A percentile compares a stretch with the other conserved stretches of the same genome.
Conservation (phyloP, 768 basidiomycete genomes). For the Calocybe indica region DNA sequence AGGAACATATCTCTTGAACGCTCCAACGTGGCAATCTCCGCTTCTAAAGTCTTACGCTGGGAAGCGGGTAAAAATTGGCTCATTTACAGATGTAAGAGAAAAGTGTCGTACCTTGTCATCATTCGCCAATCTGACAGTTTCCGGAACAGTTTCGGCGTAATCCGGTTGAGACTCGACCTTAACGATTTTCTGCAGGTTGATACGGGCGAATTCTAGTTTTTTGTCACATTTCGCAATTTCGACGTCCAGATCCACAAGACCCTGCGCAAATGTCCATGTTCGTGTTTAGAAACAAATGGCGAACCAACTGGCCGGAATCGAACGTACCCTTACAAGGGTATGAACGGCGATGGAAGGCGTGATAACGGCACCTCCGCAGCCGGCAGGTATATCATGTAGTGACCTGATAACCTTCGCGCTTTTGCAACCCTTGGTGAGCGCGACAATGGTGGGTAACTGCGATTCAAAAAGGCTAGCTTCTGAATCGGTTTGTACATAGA, state of each 20-base stretch:
- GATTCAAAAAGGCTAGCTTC: conserved; percentile 65
- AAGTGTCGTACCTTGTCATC: conserved; percentile 69
- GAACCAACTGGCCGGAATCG: neutral
- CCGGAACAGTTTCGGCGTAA: conserved; percentile 78
- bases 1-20: conserved; percentile 72
- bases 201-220: conserved; percentile 68
- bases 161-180: conserved; percentile 70
- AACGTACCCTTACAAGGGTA: conserved; percentile 76
- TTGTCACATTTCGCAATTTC: conserved; percentile 90
- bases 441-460: conserved; percentile 69
- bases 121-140: conserved; percentile 65
- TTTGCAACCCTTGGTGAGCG: conserved; percentile 87
- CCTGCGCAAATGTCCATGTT: conserved; percentile 37
- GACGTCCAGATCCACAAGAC: conserved; percentile 81
- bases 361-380: conserved; percentile 83
- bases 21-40: conserved; percentile 71
- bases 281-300: neutral
- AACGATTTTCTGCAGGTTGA: conserved; percentile 70
- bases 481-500: conserved; percentile 59
- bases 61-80: neutral
- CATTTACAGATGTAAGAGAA: neutral
- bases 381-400: conserved; percentile 68
- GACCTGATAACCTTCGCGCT: conserved; percentile 62
- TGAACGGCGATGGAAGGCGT: conserved; percentile 71
- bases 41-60: conserved; percentile 72